Evolutionary conservation across 2,329 filamentous ascomycete species (phyloP), one percentile per base, ranked within the genome.

Genomic region (Reticulascus tulasneorum): DNA sequence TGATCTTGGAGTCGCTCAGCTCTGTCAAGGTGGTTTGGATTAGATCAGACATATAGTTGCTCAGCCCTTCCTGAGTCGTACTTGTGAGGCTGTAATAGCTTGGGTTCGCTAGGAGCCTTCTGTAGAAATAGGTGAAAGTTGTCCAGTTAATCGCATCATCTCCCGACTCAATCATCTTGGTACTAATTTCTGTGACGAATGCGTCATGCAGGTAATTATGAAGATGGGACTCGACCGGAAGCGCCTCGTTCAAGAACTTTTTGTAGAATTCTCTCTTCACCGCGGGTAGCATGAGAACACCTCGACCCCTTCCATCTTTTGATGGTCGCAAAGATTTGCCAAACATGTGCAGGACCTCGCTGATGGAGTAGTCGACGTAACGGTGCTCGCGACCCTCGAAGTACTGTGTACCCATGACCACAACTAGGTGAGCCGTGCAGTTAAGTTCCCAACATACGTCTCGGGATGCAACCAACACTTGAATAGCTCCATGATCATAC

Each of bases 131-230:
- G 9, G 91, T 96, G 58, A 96, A 97, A 0, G 93, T 97, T 23
- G 89, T 87, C 93, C 93, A 98, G 63, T 95, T 94, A 49, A 98
- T 90, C 9, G 91, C 93, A 64, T 97, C 91, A 51, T 97, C 93
- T 11, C 89, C 94, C 10, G 90, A 95, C 52, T 88, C 81, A 42
- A 98, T 93, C 59, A 90, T 94, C 69, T 89, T 91, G 13, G 89
- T 94, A 69, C 89, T 96, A 53, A 97, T 89, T 62, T 98, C 93
- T 0, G 91, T 90, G 28, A 98, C 91, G 51, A 98, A 97, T 1
- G 89, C 90, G 63, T 98, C 94, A 51, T 94, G 88, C 22, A 98
- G 73, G 60, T 89, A 95, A 37, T 86, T 82, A 56, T 94, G 86
- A 21, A 98, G 73, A 58, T 95, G 89, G 47, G 88, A 95, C 66